Percentiles rank a stretch among this genome's conserved stretches.
Conservation (phyloP, 208 protist species). For the Trypanosoma boissoni region DNA sequence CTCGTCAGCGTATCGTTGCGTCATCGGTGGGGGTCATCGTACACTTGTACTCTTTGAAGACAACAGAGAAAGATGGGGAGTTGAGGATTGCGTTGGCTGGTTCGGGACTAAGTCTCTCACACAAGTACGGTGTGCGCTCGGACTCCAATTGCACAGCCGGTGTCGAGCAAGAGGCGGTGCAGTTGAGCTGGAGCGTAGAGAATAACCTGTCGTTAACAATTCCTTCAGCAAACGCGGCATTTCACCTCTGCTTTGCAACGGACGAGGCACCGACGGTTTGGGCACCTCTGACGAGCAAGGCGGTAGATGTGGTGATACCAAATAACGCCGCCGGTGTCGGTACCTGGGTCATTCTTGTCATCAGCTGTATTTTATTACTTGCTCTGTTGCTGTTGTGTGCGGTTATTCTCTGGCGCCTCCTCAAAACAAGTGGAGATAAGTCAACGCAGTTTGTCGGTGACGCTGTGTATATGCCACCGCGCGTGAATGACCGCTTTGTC, state of each 20-base stretch:
- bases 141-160: constrained; percentile 27
- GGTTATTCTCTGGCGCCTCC: constrained; percentile 67
- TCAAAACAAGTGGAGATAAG: constrained; percentile 23
- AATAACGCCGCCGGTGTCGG: constrained; percentile 11
- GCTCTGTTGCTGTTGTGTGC: constrained; percentile 68
- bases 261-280: constrained; percentile 35
- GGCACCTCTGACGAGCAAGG: constrained; percentile 33
- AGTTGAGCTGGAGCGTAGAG: constrained; percentile 6
- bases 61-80: background rate
- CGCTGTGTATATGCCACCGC: constrained; percentile 59
- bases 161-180: constrained; percentile 19
- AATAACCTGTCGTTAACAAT: constrained; percentile 43
- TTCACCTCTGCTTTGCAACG: constrained; percentile 72
- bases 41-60: constrained; percentile 8
- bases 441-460: background rate
- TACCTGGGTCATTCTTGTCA: constrained; percentile 67
- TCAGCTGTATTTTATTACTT: constrained; percentile 73
- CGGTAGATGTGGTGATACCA: constrained; percentile 7
- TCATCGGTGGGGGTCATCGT: constrained; percentile 8
- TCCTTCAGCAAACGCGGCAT: constrained; percentile 22
- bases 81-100: constrained; percentile 24
- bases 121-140: constrained; percentile 56
- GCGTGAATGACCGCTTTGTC: constrained; percentile 77
- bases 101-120: constrained; percentile 50
- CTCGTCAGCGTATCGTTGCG: constrained; percentile 6